Percentiles rank a stretch among this genome's conserved stretches.
phyloP scores from a whole-genome alignment of 768 basidiomycete species.

The Trametes maxima region DNA sequence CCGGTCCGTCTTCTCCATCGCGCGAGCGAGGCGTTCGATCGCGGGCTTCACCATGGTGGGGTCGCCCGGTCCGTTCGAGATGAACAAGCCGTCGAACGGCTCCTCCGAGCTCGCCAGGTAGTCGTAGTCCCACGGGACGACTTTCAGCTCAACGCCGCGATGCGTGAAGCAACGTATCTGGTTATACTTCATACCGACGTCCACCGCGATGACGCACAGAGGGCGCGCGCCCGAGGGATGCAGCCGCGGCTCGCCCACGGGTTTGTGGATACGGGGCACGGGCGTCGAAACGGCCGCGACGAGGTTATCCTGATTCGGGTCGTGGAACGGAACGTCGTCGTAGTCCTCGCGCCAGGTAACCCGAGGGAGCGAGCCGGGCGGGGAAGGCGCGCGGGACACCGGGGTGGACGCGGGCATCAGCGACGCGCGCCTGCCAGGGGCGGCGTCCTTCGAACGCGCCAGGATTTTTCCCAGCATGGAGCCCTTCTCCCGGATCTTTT shows the following conservation, averaged over 20 bases:
- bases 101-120: conserved; percentile 72
- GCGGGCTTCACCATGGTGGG: conserved; percentile 82
- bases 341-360: conserved; percentile 83
- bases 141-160: conserved; percentile 94
- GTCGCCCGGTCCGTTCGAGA: conserved; percentile 98
- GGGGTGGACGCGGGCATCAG: conserved; percentile 41
- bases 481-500: conserved; percentile 93
- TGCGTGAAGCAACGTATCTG: conserved; percentile 95
- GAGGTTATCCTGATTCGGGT: conserved; percentile 89
- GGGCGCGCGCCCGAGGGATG: conserved; percentile 76
- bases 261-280: conserved; percentile 67
- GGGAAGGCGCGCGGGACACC: conserved; percentile 53
- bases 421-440: conserved; percentile 40
- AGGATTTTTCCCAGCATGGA: conserved; percentile 88
- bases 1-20: conserved; percentile 69
- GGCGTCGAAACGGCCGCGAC: conserved; percentile 86
- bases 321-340: conserved; percentile 76
- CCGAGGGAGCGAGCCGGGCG: conserved; percentile 44
- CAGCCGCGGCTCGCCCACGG: conserved; percentile 52
- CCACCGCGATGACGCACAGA: conserved; percentile 85
- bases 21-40: conserved; percentile 63
- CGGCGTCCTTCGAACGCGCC: conserved; percentile 55
- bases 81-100: conserved; percentile 91
- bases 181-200: conserved; percentile 99
- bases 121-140: conserved; percentile 97